Conservation (phyloP, 352 stramenopile species). For the Phytophthora fragariae region DNA sequence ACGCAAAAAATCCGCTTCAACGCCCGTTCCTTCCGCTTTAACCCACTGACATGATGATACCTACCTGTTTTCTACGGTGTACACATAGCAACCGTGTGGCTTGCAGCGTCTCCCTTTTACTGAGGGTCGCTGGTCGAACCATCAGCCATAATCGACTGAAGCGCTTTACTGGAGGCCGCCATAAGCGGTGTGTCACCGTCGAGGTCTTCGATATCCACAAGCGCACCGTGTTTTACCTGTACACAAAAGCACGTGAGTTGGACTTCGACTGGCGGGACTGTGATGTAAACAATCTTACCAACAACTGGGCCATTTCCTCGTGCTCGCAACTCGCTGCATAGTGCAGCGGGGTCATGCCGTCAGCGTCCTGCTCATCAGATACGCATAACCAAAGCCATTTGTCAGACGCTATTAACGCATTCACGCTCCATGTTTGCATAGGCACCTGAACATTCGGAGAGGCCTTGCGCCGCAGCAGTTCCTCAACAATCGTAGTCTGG, state of each 20-base stretch:
- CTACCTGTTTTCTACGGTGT: constrained; percentile 36
- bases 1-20: constrained; percentile 13
- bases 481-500: constrained; percentile 56
- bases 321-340: constrained; percentile 82
- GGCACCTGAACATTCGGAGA: constrained; percentile 68
- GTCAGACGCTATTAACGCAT: constrained; percentile 9
- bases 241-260: constrained; percentile 13
- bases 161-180: constrained; percentile 44
- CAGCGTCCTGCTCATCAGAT: constrained; percentile 53
- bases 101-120: constrained; percentile 27
- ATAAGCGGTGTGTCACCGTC: constrained; percentile 72
- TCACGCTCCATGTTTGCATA: background rate
- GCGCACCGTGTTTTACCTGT: constrained; percentile 70
- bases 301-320: constrained; percentile 66
- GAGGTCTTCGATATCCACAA: constrained; percentile 65
- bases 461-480: constrained; percentile 62
- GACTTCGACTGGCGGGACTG: constrained; percentile 11
- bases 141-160: constrained; percentile 58
- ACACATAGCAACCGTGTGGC: constrained; percentile 16
- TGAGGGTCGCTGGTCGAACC: constrained; percentile 28
- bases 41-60: constrained; percentile 23
- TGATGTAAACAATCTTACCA: constrained; percentile 48
- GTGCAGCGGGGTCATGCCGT: constrained; percentile 85
- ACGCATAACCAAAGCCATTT: constrained; percentile 3
- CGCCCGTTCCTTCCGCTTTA: constrained; percentile 16